Percentiles rank a stretch among this genome's conserved stretches.
Conservation (phyloP, 331 rosid genomes). For the Pyracantha coccinea region DNA sequence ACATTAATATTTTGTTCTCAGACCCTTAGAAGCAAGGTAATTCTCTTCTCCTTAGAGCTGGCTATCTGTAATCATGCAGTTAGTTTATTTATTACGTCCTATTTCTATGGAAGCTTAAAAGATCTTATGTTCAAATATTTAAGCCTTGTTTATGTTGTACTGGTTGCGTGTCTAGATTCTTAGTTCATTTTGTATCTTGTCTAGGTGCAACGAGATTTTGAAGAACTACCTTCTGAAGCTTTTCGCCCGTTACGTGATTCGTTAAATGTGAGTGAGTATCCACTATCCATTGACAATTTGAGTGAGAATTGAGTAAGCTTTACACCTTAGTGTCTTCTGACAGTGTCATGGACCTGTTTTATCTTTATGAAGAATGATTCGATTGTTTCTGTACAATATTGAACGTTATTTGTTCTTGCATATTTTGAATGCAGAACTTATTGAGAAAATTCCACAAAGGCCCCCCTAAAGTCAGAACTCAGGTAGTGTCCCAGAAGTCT, state of each 20-base stretch:
- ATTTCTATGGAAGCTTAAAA: neutral
- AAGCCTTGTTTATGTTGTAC: slow-evolving; percentile 2
- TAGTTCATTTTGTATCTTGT: slow-evolving; percentile 16
- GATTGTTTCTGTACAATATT: neutral
- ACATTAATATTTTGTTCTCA: slow-evolving; percentile 97
- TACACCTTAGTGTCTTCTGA: neutral
- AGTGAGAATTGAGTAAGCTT: slow-evolving; percentile 45
- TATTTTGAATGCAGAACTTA: slow-evolving; percentile 64
- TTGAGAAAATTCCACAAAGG: slow-evolving; percentile 91
- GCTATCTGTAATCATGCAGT: no score
- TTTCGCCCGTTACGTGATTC: slow-evolving; percentile 93
- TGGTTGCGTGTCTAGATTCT: slow-evolving; percentile 12
- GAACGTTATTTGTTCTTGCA: neutral
- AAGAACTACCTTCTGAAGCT: slow-evolving; percentile 92
- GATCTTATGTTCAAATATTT: neutral
- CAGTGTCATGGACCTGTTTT: neutral
- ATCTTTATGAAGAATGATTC: neutral
- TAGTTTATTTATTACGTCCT: neutral
- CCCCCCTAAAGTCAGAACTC: slow-evolving; percentile 96
- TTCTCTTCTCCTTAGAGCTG: neutral
- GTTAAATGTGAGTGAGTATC: slow-evolving; percentile 80
- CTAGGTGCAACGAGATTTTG: slow-evolving; percentile 94
- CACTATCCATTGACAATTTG: neutral
- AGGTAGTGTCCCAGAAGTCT: slow-evolving; percentile 45
- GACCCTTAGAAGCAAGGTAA: slow-evolving; percentile 97